phyloP scores from a whole-genome alignment of 345 rosid species.

The Aquilaria malaccensis region DNA sequence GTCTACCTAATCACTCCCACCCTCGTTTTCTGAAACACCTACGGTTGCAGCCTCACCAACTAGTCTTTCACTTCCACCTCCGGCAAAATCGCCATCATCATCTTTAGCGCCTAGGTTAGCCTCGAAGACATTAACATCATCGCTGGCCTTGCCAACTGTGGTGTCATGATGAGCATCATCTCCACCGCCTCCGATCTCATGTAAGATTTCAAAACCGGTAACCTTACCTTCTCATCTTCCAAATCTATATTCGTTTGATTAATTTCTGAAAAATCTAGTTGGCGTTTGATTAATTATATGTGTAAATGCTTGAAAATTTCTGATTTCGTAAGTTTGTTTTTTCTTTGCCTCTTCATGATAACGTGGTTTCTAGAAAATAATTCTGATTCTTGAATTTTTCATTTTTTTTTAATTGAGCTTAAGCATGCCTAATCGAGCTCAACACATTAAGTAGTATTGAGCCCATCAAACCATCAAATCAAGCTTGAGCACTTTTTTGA shows the following conservation, averaged over 20 bases:
- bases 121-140: constrained; percentile 49
- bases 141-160: constrained; percentile 79
- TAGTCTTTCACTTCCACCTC: constrained; percentile 91
- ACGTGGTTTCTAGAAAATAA: no score
- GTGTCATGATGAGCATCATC: constrained; percentile 98
- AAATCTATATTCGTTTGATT: constrained; percentile 59
- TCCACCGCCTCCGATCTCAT: constrained; percentile 87
- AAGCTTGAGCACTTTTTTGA: no score
- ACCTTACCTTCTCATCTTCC: constrained; percentile 80
- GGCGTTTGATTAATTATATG: no score
- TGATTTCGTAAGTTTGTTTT: no score
- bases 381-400: no score
- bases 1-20: constrained; percentile 61
- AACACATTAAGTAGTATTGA: no score
- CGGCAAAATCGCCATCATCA: constrained; percentile 70
- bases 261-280: no score
- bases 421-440: no score
- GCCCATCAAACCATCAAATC: no score
- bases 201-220: constrained; percentile 93
- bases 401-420: no score
- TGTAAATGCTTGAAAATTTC: no score
- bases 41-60: constrained; percentile 78
- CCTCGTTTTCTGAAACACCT: constrained; percentile 84
- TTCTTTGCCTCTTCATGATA: no score
- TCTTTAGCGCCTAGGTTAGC: constrained; percentile 81